A percentile compares a stretch with the other conserved stretches of the same genome.
Conservation (phyloP, 768 basidiomycete genomes). For the Aureoboletus auriporus region DNA sequence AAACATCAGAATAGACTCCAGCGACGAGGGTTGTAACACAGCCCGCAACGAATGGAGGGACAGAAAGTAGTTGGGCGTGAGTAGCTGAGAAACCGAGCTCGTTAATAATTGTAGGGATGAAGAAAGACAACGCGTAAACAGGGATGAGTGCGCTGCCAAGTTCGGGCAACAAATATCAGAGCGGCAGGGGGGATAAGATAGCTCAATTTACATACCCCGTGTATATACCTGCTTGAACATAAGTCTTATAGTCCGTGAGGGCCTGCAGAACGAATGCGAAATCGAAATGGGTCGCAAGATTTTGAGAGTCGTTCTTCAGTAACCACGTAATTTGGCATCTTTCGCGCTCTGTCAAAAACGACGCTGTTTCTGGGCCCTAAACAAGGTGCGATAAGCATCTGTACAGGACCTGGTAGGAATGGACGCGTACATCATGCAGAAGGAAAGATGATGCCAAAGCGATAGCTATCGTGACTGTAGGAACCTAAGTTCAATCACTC, state of each 20-base stretch:
- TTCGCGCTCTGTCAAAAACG: neutral
- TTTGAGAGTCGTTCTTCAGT: neutral
- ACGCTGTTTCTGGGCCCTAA: conserved; percentile 1
- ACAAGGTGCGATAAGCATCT: neutral
- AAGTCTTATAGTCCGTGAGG: conserved; percentile 1
- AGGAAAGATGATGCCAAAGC: neutral
- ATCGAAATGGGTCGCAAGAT: neutral
- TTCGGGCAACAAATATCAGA: neutral
- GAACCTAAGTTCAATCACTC: neutral
- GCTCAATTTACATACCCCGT: neutral
- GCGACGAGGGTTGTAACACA: neutral
- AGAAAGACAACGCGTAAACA: neutral
- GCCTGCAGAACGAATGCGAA: neutral
- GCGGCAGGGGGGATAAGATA: neutral
- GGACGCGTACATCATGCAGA: neutral
- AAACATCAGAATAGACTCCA: neutral
- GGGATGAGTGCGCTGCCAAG: neutral
- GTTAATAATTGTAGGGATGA: neutral
- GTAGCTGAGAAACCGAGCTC: neutral
- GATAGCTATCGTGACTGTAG: neutral
- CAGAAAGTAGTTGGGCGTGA: neutral
- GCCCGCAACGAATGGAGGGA: neutral
- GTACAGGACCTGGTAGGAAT: neutral
- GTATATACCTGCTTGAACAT: conserved; percentile 1
- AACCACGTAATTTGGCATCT: neutral